Base-by-base conservation (phyloP, 495 filamentous ascomycete genomes). In the Rostrohypoxylon terebratum region DNA sequence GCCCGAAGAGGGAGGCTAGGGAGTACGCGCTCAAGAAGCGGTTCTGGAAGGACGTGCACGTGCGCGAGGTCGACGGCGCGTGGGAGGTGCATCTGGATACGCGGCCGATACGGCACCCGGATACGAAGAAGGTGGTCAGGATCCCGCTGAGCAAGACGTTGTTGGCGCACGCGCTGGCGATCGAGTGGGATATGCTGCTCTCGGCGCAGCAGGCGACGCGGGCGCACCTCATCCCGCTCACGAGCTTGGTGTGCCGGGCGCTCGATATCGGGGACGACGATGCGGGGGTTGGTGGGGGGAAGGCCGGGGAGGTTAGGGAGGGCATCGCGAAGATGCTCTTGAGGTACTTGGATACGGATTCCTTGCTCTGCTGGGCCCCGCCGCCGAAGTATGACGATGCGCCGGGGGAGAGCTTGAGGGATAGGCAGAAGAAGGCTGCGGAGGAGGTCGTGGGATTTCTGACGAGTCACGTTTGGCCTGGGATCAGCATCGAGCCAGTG, bases 301-400 rank as follows among this genome's bases (percentile, higher is more conserved):
- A 31, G 13, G 40, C 72, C 20, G 48, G 60, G 38, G 38, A 4
- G 4, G 72, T 86, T 34, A 84, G 94, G 44, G 73, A 85, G 0
- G 83, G 85, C 34, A 90, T 97, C 13, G 79, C 90, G 18, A 81
- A 76, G 10, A 91, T 88, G 54, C 80, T 94, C 36, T 87, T 98
- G 85, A 87, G 91, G 8, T 98, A 98, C 78, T 83, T 99, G 6
- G 89, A 94, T 63, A 99, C 96, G 0, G 96, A 99, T 79, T 94
- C 93, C 0, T 81, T 98, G n/a, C 87, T 99, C 9, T 99, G 96
- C 84, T 95, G 92, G 90, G 93, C 92, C 20, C 91, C 91, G 71
- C 79, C 83, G 25, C 75, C 76, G 14, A 69, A 81, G 9, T 74
- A 80, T 5, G 76, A 85, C 59, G 77, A 81, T 18, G 36, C 73